Evolutionary conservation across 2,329 filamentous ascomycete species (phyloP).

Genomic region (Gaeumannomyces tritici): DNA sequence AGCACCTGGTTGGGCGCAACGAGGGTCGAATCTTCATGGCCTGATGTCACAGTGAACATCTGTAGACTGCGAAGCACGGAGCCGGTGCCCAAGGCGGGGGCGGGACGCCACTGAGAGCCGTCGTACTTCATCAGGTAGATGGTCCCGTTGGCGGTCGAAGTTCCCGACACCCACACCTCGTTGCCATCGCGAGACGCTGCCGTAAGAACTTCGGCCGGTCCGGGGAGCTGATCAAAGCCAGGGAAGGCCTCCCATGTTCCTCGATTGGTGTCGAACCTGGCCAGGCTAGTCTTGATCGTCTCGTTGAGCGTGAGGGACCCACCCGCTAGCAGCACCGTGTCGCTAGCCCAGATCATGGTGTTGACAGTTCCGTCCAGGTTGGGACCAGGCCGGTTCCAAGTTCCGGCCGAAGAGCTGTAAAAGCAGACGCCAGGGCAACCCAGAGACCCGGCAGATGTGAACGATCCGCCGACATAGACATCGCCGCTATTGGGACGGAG

Average conservation of each 20-base stretch:
- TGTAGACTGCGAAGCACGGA: conserved; percentile 74
- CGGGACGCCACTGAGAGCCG: conserved; percentile 58
- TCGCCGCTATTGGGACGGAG: conserved; percentile 60
- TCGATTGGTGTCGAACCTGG: conserved; percentile 59
- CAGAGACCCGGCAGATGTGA: conserved; percentile 73
- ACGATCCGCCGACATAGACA: conserved; percentile 80
- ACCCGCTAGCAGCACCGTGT: conserved; percentile 63
- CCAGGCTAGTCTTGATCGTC: conserved; percentile 53
- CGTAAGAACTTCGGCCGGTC: conserved; percentile 68
- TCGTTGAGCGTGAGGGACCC: conserved; percentile 65
- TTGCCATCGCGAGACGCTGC: conserved; percentile 62
- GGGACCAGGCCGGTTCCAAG: conserved; percentile 74
- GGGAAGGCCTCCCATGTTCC: conserved; percentile 57
- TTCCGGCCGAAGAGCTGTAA: conserved; percentile 58
- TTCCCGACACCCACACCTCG: conserved; percentile 76
- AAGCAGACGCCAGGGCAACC: conserved; percentile 75
- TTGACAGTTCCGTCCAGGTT: conserved; percentile 62
- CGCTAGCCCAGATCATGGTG: conserved; percentile 65
- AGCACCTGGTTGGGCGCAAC: conserved; percentile 61
- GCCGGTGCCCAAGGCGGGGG: conserved; percentile 52
- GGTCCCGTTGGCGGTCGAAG: conserved; percentile 49
- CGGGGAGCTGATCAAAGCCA: conserved; percentile 57
- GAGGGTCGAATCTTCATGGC: conserved; percentile 55
- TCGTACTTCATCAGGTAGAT: conserved; percentile 78
- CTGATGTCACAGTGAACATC: conserved; percentile 60